Evolutionary conservation across 2,329 filamentous ascomycete genomes (phyloP), one percentile per base, ranked within the genome.

Genomic region (Phymatotrichopsis omnivora): DNA sequence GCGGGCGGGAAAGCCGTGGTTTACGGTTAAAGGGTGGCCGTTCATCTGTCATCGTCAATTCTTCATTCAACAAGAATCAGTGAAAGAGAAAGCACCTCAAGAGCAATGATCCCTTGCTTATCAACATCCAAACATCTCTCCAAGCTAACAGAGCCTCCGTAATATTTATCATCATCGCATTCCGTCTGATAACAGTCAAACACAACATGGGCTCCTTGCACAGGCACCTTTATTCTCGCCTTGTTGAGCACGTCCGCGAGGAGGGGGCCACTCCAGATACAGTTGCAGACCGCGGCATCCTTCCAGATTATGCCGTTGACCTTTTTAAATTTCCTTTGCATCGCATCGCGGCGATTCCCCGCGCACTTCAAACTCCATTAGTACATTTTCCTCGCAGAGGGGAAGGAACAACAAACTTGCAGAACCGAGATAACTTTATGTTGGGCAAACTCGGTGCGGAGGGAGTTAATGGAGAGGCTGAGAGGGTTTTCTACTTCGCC

Each of bases 251-350:
- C 65, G 56, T 76, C 72, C 22, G 63, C 58, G 10, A 78, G 62
- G 4, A 69, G 61, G 2, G 74, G 74, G 0, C 72, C 72, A 11
- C 63, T 67, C 72, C 72, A 77, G 43, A 62, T 65, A 55, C 73
- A 75, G 55, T 76, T 77, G 72, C 76, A 76, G 16, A 76, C 67
- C 0, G 74, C 74, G 29, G 68, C 73, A 53, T 76, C 73, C 28
- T 67, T 67, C 74, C 75, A 78, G 56, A 78, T 73, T 31, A 78
- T 69, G 1, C 74, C 75, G 25, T 67, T 62, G 4, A 77, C 74
- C 58, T 77, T 74, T 55, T 74, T 74, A 20, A 76, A 60, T 51
- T 68, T 63, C 1, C 72, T 76, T 20, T 73, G 70, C 73, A 77
- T 77, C 2, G 72, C 74, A 56, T 77, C 73, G 8, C 74, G 67